phyloP scores from a whole-genome alignment of 306 rosid species.

The Begonia loranthoides region DNA sequence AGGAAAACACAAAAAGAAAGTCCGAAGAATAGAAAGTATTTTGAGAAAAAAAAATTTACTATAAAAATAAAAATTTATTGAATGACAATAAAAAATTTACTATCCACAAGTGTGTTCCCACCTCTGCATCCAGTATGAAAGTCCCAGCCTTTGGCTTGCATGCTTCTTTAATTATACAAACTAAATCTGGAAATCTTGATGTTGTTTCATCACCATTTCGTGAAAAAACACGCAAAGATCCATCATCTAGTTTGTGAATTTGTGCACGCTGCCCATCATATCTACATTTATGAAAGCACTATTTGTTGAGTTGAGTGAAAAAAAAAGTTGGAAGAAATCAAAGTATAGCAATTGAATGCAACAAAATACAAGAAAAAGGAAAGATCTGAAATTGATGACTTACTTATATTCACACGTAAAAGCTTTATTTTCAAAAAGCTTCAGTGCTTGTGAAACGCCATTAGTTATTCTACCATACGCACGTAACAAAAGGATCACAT shows the following conservation, averaged over 20 bases:
- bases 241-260: conserved; percentile 73
- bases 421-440: conserved; percentile 67
- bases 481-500: conserved; percentile 9
- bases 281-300: conserved; percentile 20
- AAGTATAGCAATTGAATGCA: background rate
- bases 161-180: conserved; percentile 39
- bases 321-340: background rate
- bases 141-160: conserved; percentile 56
- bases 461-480: conserved; percentile 54
- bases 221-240: conserved; percentile 54
- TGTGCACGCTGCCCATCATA: conserved; percentile 98
- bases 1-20: no score
- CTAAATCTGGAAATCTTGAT: conserved; percentile 74
- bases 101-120: conserved; percentile 10
- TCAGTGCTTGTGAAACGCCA: conserved; percentile 70
- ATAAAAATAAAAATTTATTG: background rate
- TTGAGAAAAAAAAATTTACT: background rate
- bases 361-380: conserved; percentile 1
- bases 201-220: conserved; percentile 87
- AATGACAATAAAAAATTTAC: background rate
- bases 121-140: conserved; percentile 80
- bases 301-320: no score
- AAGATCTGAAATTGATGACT: conserved; percentile 12
- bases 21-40: background rate
- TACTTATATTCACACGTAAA: conserved; percentile 91